Evolutionary conservation across 2,329 filamentous ascomycete genomes (phyloP), one percentile per base, ranked within the genome.

Genomic region (Monilinia fructigena): DNA sequence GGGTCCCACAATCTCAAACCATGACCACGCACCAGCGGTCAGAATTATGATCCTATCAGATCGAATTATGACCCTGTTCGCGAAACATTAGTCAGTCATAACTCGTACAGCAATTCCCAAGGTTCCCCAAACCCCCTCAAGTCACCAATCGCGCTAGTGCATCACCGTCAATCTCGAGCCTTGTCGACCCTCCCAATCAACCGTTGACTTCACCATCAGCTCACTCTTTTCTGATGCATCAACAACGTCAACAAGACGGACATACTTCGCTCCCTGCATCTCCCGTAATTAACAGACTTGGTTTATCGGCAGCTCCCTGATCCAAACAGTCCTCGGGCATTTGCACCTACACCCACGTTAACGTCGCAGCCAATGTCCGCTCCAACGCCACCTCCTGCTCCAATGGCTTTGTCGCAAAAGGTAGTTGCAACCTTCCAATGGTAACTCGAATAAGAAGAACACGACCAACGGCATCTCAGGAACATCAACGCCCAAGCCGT

Each of bases 31-130:
- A 88, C 89, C 18, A 90, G 90, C 74, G 89, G 92, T 54, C 91
- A 92, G 74, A 92, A 90, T 73, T 97, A 95, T 79, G 93, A 97
- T 77, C 93, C 93, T 0, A 93, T 97, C 70, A 86, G 93, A 56
- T 85, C 89, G n/a, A 87, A 84, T 70, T 89, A 87, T 71, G 86
- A 89, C 71, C 86, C 86, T 1, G 82, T 88, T 59, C 80, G 86
- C 53, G 86, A 86, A 74, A 90, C 85, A 3, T 86, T 89, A 73
- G 76, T 72, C 74, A 78, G 63, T 70, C 77, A 69, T 72, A 78
- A 54, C 73, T 76, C 74, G 68, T 81, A 80, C 70, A 81, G 76
- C 69, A 80, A 79, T 35, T 77, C 81, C n/a, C 78, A 80, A 65
- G 79, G 78, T n/a, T 79, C 80, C 10, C 81, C 73, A 77, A 77